Conservation (phyloP, 768 basidiomycete species). For the Mycena kentingensis region DNA sequence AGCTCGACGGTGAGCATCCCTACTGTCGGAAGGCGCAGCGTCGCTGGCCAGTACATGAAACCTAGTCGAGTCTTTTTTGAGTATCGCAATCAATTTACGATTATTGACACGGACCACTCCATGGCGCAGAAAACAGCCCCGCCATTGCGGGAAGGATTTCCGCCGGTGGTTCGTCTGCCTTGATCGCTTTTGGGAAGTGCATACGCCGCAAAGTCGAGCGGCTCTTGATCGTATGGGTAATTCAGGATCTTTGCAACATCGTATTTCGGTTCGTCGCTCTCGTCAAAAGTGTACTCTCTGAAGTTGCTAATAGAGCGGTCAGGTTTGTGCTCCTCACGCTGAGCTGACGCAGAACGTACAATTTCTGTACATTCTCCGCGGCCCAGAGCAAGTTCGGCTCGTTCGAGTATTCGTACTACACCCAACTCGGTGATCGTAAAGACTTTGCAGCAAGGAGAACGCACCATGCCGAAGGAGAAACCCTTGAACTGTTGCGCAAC, state of each 20-base stretch:
- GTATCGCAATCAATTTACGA: neutral
- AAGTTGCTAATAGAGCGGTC: neutral
- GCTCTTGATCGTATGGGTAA: conserved; percentile 12
- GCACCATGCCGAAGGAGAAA: neutral
- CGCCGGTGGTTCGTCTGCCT: neutral
- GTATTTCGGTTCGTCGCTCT: conserved; percentile 6
- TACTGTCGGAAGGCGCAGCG: neutral
- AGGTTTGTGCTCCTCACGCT: neutral
- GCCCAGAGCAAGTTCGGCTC: neutral
- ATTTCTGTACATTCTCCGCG: neutral
- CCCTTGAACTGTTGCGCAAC: neutral
- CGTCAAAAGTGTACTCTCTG: conserved; percentile 9
- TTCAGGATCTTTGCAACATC: conserved; percentile 17
- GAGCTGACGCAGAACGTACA: neutral
- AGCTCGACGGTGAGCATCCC: conserved; percentile 17
- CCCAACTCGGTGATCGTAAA: neutral
- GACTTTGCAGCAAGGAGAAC: neutral
- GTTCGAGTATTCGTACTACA: neutral
- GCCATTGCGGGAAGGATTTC: neutral
- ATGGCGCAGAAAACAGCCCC: conserved; percentile 4
- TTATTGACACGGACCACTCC: conserved; percentile 16
- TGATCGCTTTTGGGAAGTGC: neutral
- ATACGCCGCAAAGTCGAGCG: conserved; percentile 17
- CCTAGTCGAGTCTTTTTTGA: too few relatives aligned
- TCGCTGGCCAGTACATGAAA: conserved; percentile 1